Evolutionary conservation across 108 stramenopile genomes (phyloP).

Genomic region (Skeletonema costatum): DNA sequence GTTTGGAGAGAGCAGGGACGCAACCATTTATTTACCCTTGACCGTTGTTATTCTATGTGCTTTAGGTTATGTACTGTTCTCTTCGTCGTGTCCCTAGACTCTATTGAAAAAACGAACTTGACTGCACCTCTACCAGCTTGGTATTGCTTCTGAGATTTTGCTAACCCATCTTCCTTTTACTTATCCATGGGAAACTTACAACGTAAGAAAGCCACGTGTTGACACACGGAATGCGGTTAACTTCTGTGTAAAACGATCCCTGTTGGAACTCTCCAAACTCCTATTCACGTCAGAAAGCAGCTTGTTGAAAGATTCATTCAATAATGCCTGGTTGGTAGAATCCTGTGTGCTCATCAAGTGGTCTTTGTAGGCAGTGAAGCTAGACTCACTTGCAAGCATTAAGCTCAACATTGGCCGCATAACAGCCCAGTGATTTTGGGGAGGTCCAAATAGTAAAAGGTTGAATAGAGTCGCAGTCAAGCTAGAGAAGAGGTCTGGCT

Average conservation of each 20-base stretch:
- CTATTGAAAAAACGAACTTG: not conserved
- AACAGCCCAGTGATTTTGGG: slow-evolving; percentile 97
- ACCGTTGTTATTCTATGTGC: not conserved
- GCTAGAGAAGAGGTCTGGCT: slow-evolving; percentile 89
- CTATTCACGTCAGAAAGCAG: slow-evolving; percentile 89
- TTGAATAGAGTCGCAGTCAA: slow-evolving; percentile 96
- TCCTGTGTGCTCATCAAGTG: slow-evolving; percentile 91
- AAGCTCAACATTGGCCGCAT: slow-evolving; percentile 98
- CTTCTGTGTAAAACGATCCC: slow-evolving; percentile 96
- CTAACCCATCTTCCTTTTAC: not conserved
- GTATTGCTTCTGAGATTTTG: not conserved
- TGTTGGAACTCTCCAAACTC: slow-evolving; percentile 93
- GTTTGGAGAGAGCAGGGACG: no score
- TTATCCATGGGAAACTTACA: slow-evolving; percentile 44
- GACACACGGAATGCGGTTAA: slow-evolving; percentile 94
- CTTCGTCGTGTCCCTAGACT: not conserved
- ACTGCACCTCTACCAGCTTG: not conserved
- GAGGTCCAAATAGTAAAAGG: slow-evolving; percentile 91
- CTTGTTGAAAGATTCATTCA: slow-evolving; percentile 92
- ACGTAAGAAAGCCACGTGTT: slow-evolving; percentile 90
- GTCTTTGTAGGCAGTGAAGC: slow-evolving; percentile 92
- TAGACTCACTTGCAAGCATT: slow-evolving; percentile 92
- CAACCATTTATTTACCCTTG: no score
- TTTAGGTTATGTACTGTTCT: not conserved
- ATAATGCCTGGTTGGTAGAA: slow-evolving; percentile 84